phyloP scores from a whole-genome alignment of 768 basidiomycete genomes.

The Suillus bovinus region DNA sequence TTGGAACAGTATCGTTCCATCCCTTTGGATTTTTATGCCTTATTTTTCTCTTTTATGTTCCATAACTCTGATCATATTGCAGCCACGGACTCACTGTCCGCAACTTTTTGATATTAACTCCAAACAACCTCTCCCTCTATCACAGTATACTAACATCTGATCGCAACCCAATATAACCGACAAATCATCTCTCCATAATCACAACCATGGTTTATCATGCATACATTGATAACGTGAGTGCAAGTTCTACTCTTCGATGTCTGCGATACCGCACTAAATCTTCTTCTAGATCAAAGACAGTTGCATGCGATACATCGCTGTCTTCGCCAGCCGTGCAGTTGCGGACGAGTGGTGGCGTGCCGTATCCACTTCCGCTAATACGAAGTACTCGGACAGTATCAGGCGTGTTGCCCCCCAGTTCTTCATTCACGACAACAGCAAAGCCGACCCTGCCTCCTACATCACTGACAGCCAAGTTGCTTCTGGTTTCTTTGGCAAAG shows the following conservation, averaged over 20 bases:
- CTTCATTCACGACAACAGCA: neutral
- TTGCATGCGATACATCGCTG: slow-evolving; percentile 19
- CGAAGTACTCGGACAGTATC: neutral
- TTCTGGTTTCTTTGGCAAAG: neutral
- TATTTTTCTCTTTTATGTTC: neutral
- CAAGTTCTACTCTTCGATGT: neutral
- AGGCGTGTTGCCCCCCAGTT: neutral
- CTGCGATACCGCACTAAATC: neutral
- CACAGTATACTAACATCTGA: neutral
- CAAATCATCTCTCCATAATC: neutral
- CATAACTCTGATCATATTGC: neutral
- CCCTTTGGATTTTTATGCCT: neutral
- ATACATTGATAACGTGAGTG: neutral
- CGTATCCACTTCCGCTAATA: slow-evolving; percentile 17
- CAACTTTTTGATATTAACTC: neutral
- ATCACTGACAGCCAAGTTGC: neutral
- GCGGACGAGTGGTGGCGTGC: slow-evolving; percentile 31
- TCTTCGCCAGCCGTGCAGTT: slow-evolving; percentile 22
- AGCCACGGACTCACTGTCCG: neutral
- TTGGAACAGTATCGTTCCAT: neutral
- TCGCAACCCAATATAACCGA: neutral
- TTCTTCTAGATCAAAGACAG: neutral
- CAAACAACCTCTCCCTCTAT: neutral
- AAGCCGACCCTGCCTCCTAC: neutral
- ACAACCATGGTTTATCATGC: neutral